Evolutionary conservation across 768 basidiomycete genomes (phyloP).

Genomic region (Lactarius pseudohatsudake): DNA sequence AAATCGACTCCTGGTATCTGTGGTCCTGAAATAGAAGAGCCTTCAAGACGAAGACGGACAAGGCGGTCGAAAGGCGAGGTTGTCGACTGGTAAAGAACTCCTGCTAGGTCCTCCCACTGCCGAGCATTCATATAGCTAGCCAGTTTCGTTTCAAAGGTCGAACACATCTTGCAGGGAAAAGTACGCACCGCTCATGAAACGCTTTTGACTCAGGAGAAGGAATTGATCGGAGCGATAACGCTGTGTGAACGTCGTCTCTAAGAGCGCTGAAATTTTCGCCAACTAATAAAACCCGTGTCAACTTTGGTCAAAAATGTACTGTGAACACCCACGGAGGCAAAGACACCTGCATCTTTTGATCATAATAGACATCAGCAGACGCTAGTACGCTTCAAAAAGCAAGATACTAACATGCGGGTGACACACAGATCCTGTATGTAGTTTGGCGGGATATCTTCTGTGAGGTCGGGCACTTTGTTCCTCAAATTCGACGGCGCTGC

Average conservation of each 20-base stretch:
- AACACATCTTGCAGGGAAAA: neutral
- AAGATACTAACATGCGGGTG: slow-evolving; percentile 15
- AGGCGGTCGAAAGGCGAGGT: slow-evolving; percentile 14
- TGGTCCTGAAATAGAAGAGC: neutral
- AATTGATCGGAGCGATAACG: neutral
- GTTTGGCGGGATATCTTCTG: neutral
- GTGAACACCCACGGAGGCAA: slow-evolving; percentile 12
- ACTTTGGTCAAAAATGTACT: neutral
- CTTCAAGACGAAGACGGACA: slow-evolving; percentile 1
- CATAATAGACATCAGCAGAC: neutral
- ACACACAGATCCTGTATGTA: slow-evolving; percentile 17
- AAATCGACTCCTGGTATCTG: neutral
- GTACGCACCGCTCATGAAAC: slow-evolving; percentile 12
- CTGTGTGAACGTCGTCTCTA: slow-evolving; percentile 2
- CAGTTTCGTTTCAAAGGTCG: neutral
- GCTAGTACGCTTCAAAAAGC: too few relatives aligned
- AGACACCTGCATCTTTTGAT: slow-evolving; percentile 19
- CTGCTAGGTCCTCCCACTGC: neutral
- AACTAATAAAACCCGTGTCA: neutral
- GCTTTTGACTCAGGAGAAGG: neutral
- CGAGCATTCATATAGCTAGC: slow-evolving; percentile 2
- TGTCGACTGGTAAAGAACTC: slow-evolving; percentile 11
- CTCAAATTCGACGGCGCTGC: neutral
- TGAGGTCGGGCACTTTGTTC: neutral
- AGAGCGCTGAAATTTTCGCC: slow-evolving; percentile 15